Evolutionary conservation across 1,284 basidiomycete genomes (phyloP).

Genomic region (Neonothopanus nambi): DNA sequence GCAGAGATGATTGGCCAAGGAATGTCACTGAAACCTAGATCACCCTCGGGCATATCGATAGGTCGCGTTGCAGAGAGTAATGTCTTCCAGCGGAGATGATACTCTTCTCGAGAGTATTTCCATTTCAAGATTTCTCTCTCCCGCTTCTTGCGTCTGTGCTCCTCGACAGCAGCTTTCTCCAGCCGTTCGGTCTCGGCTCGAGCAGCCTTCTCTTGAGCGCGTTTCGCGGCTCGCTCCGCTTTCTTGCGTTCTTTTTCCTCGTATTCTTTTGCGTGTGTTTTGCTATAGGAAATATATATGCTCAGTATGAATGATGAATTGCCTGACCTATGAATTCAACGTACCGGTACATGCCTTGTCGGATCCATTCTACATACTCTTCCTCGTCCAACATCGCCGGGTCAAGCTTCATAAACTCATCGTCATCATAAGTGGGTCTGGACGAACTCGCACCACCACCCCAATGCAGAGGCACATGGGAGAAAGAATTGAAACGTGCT

Average conservation of each 20-base stretch:
- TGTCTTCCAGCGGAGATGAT: conserved; percentile 59
- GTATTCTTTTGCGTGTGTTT: conserved; percentile 64
- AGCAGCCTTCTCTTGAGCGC: conserved; percentile 54
- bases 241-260: conserved; percentile 61
- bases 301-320: background rate
- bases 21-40: conserved; percentile 59
- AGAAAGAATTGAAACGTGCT: conserved; percentile 62
- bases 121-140: conserved; percentile 44
- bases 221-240: conserved; percentile 47
- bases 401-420: conserved; percentile 46
- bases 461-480: conserved; percentile 65
- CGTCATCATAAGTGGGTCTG: conserved; percentile 34
- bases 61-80: conserved; percentile 36
- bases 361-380: conserved; percentile 79
- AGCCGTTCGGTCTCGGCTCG: conserved; percentile 52
- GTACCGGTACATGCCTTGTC: conserved; percentile 78
- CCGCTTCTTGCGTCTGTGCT: conserved; percentile 42
- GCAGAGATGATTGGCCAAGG: conserved; percentile 74
- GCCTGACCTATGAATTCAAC: conserved; percentile 24
- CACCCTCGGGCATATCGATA: conserved; percentile 17
- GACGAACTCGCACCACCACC: conserved; percentile 24
- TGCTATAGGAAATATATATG: conserved; percentile 38
- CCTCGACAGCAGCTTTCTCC: conserved; percentile 52
- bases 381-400: conserved; percentile 77
- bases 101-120: conserved; percentile 49